These are phyloP conservation scores for Phanerochaete carnosa DNA, from an alignment of 768 basidiomycete genomes.

Conservation along the genomic window DNA sequence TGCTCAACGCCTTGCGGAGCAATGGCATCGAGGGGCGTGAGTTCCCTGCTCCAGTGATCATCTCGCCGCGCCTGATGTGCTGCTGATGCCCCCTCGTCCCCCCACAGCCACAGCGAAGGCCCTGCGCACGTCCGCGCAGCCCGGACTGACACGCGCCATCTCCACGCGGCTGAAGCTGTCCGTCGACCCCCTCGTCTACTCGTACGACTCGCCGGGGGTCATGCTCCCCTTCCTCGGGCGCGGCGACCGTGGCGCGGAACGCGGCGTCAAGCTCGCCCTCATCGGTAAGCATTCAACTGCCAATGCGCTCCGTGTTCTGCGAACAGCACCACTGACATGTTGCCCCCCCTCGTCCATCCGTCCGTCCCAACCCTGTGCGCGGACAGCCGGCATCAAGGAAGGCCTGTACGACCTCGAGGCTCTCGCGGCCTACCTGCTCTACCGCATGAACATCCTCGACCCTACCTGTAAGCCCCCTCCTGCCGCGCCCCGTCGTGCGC, in stretches of 20 bases:
- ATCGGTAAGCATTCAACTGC: conserved; percentile 62
- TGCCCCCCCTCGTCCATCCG: too few relatives aligned
- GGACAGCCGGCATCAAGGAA: conserved; percentile 89
- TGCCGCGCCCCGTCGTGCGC: too few relatives aligned
- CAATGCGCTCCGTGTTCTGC: background rate
- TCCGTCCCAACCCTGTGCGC: background rate
- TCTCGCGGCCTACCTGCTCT: conserved; percentile 83
- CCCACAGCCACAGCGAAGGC: conserved; percentile 77
- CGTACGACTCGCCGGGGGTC: conserved; percentile 94
- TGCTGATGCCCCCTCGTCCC: background rate
- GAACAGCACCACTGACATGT: background rate
- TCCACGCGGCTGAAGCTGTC: conserved; percentile 88
- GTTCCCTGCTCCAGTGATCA: conserved; percentile 26
- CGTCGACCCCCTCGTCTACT: conserved; percentile 79
- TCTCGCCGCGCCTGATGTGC: background rate
- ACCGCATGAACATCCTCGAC: conserved; percentile 77
- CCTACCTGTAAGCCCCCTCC: conserved; percentile 50
- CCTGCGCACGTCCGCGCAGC: conserved; percentile 81
- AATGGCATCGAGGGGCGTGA: conserved; percentile 85
- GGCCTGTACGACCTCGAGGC: conserved; percentile 83
- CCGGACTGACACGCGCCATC: conserved; percentile 85
- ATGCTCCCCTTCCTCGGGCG: conserved; percentile 94
- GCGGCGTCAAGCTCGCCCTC: conserved; percentile 88
- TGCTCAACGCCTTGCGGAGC: conserved; percentile 85
- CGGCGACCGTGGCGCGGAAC: conserved; percentile 82